These are phyloP conservation scores for Bidens hawaiensis DNA, from an alignment of 140 eudicot genomes.

Conservation along the genomic window DNA sequence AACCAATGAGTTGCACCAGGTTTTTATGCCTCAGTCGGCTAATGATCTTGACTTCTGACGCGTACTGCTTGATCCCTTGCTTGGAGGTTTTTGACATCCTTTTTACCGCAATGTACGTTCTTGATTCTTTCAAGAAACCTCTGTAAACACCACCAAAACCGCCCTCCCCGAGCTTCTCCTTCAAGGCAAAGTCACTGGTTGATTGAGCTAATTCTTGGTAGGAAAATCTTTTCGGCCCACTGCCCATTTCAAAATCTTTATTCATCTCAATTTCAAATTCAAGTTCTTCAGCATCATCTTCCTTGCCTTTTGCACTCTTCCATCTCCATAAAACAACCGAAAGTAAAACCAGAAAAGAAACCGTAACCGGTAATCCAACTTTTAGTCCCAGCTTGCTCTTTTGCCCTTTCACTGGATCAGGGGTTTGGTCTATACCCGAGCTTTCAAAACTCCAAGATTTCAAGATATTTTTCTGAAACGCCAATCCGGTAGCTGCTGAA, in stretches of 20 bases:
- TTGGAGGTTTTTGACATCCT: conserved; percentile 38
- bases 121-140: conserved; percentile 31
- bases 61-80: conserved; percentile 54
- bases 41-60: conserved; percentile 53
- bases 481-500: conserved; percentile 16
- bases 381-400: neutral
- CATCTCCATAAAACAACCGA: conserved; percentile 6
- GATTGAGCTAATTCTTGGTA: conserved; percentile 25
- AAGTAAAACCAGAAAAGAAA: conserved; percentile 10
- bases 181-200: conserved; percentile 18
- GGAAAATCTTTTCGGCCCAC: conserved; percentile 33
- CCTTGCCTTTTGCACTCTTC: neutral
- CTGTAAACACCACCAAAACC: conserved; percentile 57
- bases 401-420: neutral
- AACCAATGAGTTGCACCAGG: conserved; percentile 51
- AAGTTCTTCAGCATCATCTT: neutral
- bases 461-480: neutral
- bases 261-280: conserved; percentile 21
- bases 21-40: conserved; percentile 50
- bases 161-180: conserved; percentile 52
- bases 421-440: neutral
- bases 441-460: conserved; percentile 23
- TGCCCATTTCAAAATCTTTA: conserved; percentile 27
- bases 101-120: conserved; percentile 40
- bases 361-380: conserved; percentile 10